A percentile compares a stretch with the other conserved stretches of the same genome.
Conservation (phyloP, 78 protist genomes). For the Dictyostelium firmibasis region DNA sequence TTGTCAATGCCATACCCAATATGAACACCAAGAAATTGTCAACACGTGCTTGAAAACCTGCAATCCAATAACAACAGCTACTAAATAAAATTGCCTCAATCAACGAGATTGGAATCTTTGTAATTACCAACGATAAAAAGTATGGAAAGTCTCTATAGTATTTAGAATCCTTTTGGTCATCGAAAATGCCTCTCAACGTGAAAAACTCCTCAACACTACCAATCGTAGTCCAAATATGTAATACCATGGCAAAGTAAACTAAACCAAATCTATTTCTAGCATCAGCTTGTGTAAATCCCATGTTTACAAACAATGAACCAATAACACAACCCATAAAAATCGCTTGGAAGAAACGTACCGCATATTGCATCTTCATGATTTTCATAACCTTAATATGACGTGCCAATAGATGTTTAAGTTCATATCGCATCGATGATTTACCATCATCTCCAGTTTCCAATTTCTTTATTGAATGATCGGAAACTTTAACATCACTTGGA, state of each 20-base stretch:
- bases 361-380: constrained; percentile 35
- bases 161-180: constrained; percentile 67
- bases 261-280: constrained; percentile 74
- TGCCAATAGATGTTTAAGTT: constrained; percentile 6
- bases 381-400: constrained; percentile 55
- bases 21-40: constrained; percentile 37
- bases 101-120: constrained; percentile 45
- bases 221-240: constrained; percentile 68
- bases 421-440: constrained; percentile 31
- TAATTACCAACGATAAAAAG: constrained; percentile 54
- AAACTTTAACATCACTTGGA: background rate
- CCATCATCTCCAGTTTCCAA: background rate
- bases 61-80: constrained; percentile 58
- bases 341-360: constrained; percentile 48
- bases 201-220: constrained; percentile 64
- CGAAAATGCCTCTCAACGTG: constrained; percentile 10
- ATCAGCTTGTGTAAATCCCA: constrained; percentile 58
- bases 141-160: constrained; percentile 61
- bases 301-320: constrained; percentile 54
- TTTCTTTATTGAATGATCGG: constrained; percentile 1
- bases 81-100: constrained; percentile 51
- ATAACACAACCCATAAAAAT: constrained; percentile 67
- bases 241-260: constrained; percentile 44
- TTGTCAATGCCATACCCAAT: constrained; percentile 39
- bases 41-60: constrained; percentile 68